Evolutionary conservation across 2,329 filamentous ascomycete species (phyloP).

Genomic region (Biscogniauxia marginata): DNA sequence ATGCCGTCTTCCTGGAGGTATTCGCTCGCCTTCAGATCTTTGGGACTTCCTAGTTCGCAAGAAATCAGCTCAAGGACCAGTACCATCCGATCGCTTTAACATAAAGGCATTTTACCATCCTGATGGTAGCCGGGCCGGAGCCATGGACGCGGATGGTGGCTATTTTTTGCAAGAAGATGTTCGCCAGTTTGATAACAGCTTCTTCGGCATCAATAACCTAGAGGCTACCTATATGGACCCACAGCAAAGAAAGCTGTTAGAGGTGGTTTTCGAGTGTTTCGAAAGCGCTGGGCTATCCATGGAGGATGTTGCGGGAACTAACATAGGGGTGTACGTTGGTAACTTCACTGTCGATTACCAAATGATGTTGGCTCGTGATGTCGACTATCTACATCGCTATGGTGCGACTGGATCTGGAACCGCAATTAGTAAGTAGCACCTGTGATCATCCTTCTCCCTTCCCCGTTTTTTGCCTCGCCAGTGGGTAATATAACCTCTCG

Average conservation of each 20-base stretch:
- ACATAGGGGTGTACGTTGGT: constrained; percentile 25
- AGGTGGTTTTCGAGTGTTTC: constrained; percentile 36
- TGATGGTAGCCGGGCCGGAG: constrained; percentile 7
- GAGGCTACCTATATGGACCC: constrained; percentile 33
- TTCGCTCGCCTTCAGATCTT: constrained; percentile 11
- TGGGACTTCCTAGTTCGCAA: constrained; percentile 23
- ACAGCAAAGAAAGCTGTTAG: constrained; percentile 33
- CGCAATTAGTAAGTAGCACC: too few species aligned
- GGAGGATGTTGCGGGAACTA: constrained; percentile 7
- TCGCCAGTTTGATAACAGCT: constrained; percentile 25
- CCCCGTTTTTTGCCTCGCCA: too few species aligned
- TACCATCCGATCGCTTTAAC: constrained; percentile 20
- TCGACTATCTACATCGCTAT: constrained; percentile 26
- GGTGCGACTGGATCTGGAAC: constrained; percentile 24
- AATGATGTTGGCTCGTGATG: constrained; percentile 19
- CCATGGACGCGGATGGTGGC: constrained; percentile 17
- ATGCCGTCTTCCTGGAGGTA: constrained; percentile 23
- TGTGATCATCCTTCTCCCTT: too few species aligned
- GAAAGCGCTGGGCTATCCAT: constrained; percentile 17
- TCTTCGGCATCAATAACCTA: constrained; percentile 30
- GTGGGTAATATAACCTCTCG: too few species aligned
- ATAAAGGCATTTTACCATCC: constrained; percentile 19
- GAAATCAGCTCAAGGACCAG: constrained; percentile 12
- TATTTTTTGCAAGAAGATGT: constrained; percentile 32
- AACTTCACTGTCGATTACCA: constrained; percentile 25